A percentile compares a stretch with the other conserved stretches of the same genome.
These are phyloP conservation scores for Thinopyrum obtusiflorum DNA, from an alignment of 202 grass and related monocot species.

Conservation along the genomic window DNA sequence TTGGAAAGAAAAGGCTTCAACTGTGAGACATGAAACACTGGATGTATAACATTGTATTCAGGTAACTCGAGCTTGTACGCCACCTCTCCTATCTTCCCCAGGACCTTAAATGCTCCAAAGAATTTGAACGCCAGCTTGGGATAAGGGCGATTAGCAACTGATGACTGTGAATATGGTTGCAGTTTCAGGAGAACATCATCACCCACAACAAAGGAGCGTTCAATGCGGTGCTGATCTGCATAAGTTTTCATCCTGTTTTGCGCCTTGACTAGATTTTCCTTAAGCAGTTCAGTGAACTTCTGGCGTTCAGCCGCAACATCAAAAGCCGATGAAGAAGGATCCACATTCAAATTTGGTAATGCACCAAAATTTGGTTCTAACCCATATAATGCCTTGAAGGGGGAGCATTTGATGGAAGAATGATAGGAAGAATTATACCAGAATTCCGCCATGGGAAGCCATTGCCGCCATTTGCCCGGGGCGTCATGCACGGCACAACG, in stretches of 20 bases:
- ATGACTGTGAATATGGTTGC: too few species aligned
- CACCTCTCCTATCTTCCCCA: background rate
- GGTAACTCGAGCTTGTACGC: background rate
- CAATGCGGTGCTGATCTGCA: too few species aligned
- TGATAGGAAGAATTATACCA: background rate
- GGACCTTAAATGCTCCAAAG: too few species aligned
- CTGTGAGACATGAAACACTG: background rate
- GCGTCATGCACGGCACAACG: background rate
- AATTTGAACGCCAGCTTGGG: too few species aligned
- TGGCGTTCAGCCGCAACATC: background rate
- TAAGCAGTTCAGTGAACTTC: background rate
- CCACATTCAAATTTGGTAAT: too few species aligned
- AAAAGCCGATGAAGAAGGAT: background rate
- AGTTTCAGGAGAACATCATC: too few species aligned
- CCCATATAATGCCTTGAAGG: background rate
- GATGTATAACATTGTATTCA: background rate
- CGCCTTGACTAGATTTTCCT: background rate
- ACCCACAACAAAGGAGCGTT: too few species aligned
- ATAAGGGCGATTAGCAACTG: too few species aligned
- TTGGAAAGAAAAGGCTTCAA: background rate
- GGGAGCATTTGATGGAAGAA: background rate
- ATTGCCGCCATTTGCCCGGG: background rate
- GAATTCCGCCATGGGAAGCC: background rate
- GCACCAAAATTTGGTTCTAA: background rate
- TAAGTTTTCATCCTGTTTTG: too few species aligned